phyloP scores from a whole-genome alignment of 352 stramenopile species.

The Albugo candida region DNA sequence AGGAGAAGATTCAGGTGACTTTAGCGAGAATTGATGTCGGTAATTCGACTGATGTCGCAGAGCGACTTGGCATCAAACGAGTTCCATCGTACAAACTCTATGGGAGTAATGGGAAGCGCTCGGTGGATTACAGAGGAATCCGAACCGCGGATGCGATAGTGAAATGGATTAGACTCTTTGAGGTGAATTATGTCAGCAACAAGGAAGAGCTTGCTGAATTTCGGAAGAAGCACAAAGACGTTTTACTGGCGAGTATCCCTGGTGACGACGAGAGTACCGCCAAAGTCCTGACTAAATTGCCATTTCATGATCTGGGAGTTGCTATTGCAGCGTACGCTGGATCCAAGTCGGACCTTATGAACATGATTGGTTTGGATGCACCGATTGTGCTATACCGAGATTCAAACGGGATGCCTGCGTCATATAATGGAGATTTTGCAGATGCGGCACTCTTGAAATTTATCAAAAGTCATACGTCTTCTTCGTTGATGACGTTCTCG shows the following conservation, averaged over 20 bases:
- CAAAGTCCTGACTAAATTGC: slow-evolving; percentile 46
- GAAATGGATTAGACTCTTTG: slow-evolving; percentile 76
- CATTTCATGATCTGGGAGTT: slow-evolving; percentile 18
- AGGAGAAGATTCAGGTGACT: slow-evolving; percentile 52
- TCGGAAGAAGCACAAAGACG: slow-evolving; percentile 66
- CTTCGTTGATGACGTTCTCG: slow-evolving; percentile 78
- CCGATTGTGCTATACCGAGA: slow-evolving; percentile 72
- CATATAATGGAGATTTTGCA: slow-evolving; percentile 58
- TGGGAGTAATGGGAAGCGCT: slow-evolving; percentile 50
- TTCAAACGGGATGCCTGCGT: slow-evolving; percentile 65
- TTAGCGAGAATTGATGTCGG: slow-evolving; percentile 82
- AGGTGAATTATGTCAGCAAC: slow-evolving; percentile 58
- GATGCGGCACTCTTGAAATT: slow-evolving; percentile 39
- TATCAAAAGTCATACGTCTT: slow-evolving; percentile 61
- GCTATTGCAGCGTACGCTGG: slow-evolving; percentile 56
- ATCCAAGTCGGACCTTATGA: slow-evolving; percentile 35
- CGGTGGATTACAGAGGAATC: slow-evolving; percentile 64
- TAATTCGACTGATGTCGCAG: slow-evolving; percentile 49
- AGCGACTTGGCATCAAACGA: slow-evolving; percentile 65
- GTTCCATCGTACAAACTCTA: slow-evolving; percentile 89
- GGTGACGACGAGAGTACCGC: slow-evolving; percentile 46
- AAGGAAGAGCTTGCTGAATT: slow-evolving; percentile 36
- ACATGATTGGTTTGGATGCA: slow-evolving; percentile 13
- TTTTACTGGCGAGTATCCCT: slow-evolving; percentile 67
- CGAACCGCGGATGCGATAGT: slow-evolving; percentile 74